Evolutionary conservation across 2,329 filamentous ascomycete genomes (phyloP), one percentile per base, ranked within the genome.

Genomic region (Fusarium palustre): DNA sequence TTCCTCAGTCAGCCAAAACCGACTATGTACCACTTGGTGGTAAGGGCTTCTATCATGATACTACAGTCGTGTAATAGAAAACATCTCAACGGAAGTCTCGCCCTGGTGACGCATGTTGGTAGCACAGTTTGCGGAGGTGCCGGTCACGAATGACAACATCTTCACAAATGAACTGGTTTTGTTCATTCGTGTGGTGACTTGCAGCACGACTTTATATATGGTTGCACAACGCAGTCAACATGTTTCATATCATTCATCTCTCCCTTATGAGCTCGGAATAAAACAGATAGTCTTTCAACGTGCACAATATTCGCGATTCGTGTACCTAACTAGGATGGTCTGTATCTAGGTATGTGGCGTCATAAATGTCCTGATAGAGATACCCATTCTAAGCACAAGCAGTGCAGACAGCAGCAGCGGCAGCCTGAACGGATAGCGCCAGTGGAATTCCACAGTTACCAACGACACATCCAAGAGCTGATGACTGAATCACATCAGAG

Each of bases 361-460:
- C 18, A 9, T 34, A 10, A 24, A 12, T 11, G 3, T 12, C 16
- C 31, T 10, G 5, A 11, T 4, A 12, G 13, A 12, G 3, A 20
- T 16, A 1, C 6, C 18, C n/a, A 13, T 11, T 15, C 31, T 52
- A 70, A 11, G 67, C 64, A 16, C 68, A 71, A 54, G 68, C 59
- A 12, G 67, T 71, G 54, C 68, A 71, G 10, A 66, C 68, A 25
- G 68, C 68, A n/a, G 59, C 55, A 1, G 68, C 68, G 28, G 68
- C 65, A 22, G 54, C 64, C 31, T 66, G 68, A 9, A 71, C 68
- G 1, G 24, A 31, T 1, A 71, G 53, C 15, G 68, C 68, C 7
- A 38, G 46, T 6, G 31, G 43, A 13, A 70, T 24, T 15, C 68
- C 68, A 16, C 68, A 71, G 48, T 70, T 70, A 18, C 53, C 46